Evolutionary conservation across 441 rosid genomes (phyloP).

Genomic region (Adansonia grandidieri): DNA sequence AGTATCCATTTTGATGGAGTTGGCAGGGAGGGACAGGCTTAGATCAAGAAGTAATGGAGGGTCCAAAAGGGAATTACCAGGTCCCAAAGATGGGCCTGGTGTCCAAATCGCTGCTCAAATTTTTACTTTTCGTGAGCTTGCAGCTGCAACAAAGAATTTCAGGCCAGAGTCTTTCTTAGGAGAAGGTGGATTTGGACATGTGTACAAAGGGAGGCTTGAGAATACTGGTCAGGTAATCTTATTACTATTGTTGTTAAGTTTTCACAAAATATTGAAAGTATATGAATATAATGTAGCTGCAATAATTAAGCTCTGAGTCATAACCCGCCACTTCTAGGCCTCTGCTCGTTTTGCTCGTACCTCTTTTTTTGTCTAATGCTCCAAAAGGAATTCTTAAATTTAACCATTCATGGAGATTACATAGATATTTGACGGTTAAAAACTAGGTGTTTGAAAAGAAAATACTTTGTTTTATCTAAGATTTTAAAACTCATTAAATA

Average conservation of each 20-base stretch:
- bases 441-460: background rate
- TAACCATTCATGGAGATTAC: conserved; percentile 17
- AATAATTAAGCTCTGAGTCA: background rate
- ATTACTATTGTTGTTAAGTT: background rate
- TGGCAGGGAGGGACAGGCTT: conserved; percentile 77
- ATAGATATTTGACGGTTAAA: background rate
- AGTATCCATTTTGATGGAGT: conserved; percentile 34
- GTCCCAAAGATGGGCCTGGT: conserved; percentile 62
- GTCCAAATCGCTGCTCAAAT: conserved; percentile 82
- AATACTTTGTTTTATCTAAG: background rate
- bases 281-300: background rate
- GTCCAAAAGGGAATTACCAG: conserved; percentile 60
- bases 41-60: conserved; percentile 68
- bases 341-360: conserved; percentile 8
- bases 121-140: conserved; percentile 85
- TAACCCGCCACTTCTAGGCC: background rate
- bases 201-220: conserved; percentile 85
- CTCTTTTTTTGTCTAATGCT: background rate
- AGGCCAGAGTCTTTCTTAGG: conserved; percentile 89
- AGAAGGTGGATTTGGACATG: conserved; percentile 98
- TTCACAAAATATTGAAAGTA: background rate
- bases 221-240: conserved; percentile 84
- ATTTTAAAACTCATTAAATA: background rate
- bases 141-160: conserved; percentile 90
- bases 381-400: conserved; percentile 1